Base-by-base conservation (phyloP, 352 stramenopile genomes). In the Phytopythium aichiense region DNA sequence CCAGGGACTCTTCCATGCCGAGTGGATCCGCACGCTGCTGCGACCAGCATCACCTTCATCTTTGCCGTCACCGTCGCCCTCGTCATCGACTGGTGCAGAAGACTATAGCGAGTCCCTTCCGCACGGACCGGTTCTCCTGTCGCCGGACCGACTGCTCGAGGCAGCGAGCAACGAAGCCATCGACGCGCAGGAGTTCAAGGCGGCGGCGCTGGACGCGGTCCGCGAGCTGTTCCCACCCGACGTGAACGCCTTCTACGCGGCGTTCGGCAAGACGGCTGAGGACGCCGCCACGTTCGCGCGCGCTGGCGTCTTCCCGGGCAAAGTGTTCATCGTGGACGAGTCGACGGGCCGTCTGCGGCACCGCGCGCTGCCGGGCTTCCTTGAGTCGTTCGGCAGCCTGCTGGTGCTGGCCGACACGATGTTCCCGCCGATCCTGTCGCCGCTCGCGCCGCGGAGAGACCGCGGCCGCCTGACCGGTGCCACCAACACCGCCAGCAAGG, bases 201-300 rank as follows among this genome's bases (percentile, higher is more conserved):
- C 87, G 22, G 70, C 73, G 11, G 85, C 82, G 9, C 68, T 96
- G 22, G 77, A 75, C 31, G 79, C 77, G 9, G 61, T 95, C 35
- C 75, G 77, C 20, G 72, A 66, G 16, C 70, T 94, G 3, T 96
- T 95, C 61, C 84, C 84, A 8, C 42, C 71, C 28, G 84, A 92
- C 33, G 73, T 91, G 35, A 92, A 91, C 51, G 83, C 88, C 20
- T 95, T 94, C 61, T 92, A 92, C 63, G 84, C 85, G 2, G 85
- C 81, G 7, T 95, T 96, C 59, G 83, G 85, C 30, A 88, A 79
- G 30, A 87, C 70, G 2, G 58, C 79, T 25, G 73, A 66, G 2
- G 78, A 92, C 58, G 87, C 71, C 37, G 58, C 74, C 9, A 66
- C 81, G 23, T 90, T 94, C 58, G 81, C 76, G 4, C 65, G 88